Evolutionary conservation across 352 stramenopile species (phyloP).

Genomic region (Phytophthora podocarpi): DNA sequence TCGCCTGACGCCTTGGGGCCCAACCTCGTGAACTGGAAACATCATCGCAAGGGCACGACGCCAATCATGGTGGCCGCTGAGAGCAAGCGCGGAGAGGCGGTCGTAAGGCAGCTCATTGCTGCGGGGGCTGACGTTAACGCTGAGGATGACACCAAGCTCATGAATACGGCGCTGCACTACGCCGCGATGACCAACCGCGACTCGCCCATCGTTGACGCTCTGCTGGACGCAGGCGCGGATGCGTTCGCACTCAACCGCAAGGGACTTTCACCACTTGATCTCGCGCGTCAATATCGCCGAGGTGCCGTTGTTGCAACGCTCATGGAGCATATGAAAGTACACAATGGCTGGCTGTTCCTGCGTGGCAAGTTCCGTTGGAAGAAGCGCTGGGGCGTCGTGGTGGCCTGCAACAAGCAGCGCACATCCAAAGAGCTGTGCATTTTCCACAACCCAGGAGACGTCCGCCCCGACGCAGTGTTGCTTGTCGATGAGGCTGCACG

Average conservation of each 20-base stretch:
- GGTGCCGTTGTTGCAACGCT: slow-evolving; percentile 42
- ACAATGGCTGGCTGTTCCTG: slow-evolving; percentile 64
- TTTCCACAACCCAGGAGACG: slow-evolving; percentile 38
- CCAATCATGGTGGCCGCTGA: slow-evolving; percentile 67
- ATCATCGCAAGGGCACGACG: slow-evolving; percentile 54
- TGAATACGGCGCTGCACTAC: slow-evolving; percentile 72
- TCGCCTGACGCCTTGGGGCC: slow-evolving; percentile 23
- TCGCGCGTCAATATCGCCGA: slow-evolving; percentile 53
- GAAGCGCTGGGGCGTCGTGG: slow-evolving; percentile 58
- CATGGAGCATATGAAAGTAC: slow-evolving; percentile 51
- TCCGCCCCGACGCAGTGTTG: slow-evolving; percentile 38
- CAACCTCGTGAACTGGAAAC: slow-evolving; percentile 44
- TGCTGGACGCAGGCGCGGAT: slow-evolving; percentile 55
- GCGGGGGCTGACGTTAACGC: slow-evolving; percentile 55
- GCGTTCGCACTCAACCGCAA: slow-evolving; percentile 60
- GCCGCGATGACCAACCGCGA: slow-evolving; percentile 56
- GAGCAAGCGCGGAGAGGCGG: slow-evolving; percentile 23
- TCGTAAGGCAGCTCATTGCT: slow-evolving; percentile 43
- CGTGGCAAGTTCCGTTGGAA: slow-evolving; percentile 60
- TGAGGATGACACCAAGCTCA: slow-evolving; percentile 43
- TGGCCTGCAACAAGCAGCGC: slow-evolving; percentile 58
- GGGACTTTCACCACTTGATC: slow-evolving; percentile 60
- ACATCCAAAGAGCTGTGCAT: slow-evolving; percentile 59
- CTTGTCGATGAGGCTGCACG: slow-evolving; percentile 41
- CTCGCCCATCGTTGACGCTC: slow-evolving; percentile 45